Base-by-base conservation (phyloP, 2,329 filamentous ascomycete species). In the Gaeumannomyces sp. region DNA sequence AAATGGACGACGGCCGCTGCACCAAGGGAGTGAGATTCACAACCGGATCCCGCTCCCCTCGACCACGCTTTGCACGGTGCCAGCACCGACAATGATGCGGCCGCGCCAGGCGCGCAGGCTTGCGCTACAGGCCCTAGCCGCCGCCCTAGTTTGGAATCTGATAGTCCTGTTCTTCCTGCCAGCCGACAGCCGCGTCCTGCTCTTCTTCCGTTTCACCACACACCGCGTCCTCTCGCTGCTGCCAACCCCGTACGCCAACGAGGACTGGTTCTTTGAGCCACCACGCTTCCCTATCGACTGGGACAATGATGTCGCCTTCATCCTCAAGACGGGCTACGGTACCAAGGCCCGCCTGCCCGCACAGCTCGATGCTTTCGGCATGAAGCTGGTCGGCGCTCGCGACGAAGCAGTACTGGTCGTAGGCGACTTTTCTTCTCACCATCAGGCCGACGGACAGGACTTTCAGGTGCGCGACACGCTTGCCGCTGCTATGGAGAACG, bases 291-390 rank as follows among this genome's bases (percentile, higher is more conserved):
- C 79, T 4, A 72, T 84, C 64, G 76, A 83, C 64, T 72, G 80
- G 50, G 72, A 73, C 63, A 73, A 74, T 53, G 82, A 85, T 64
- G 77, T 84, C 10, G 81, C 78, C 38, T 76, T 82, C 67, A 77
- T 85, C 62, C 73, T 85, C 68, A 85, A 85, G 73, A 85, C 83
- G 5, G 83, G 83, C 35, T 85, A 83, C 70, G 83, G 83, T 64
- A 85, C 83, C 25, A 78, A 78, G 60, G 73, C 79, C 62, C 78
- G 83, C 19, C 74, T 85, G 33, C 73, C 76, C 5, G 76, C 78
- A 14, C 79, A 82, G 71, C 72, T 85, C 14, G 74, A 77, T 58
- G 81, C 82, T 0, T 74, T 83, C 59, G 76, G 77, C 59, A 66
- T 79, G 64, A 71, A 71, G 31, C 31, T 58, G 66, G 35, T 33